Evolutionary conservation across 2,329 filamentous ascomycete species (phyloP), one percentile per base, ranked within the genome.

Genomic region (Penicillium sp.): DNA sequence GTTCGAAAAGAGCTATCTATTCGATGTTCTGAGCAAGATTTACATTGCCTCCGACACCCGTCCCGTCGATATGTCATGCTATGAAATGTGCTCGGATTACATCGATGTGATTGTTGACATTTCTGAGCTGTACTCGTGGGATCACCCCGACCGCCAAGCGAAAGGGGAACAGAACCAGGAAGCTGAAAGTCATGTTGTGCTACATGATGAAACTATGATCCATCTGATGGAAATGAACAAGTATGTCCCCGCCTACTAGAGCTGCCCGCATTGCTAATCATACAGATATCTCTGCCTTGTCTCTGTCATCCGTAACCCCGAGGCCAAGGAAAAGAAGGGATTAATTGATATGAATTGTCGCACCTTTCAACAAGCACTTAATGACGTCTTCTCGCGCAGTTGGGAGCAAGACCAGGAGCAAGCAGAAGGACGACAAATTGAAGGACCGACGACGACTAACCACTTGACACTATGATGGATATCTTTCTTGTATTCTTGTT

Each of bases 61-160:
- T 45, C 94, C 94, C 0, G 92, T 94, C 35, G 94, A 98, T 73
- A 95, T 97, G 85, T 91, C 91, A 47, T 94, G 91, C 75, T 99
- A 99, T 77, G 95, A 98, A 80, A 96, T 98, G 73, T 99, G 95
- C 81, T 96, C 92, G 54, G 95, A 99, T 75, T 98, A 97, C 75
- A 97, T 99, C 69, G 95, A 99, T 76, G 93, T 98, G 64, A 96
- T 99, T 65, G 94, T 98, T 62, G 95, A 99, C 75, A 91, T 98
- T 58, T 95, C 92, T 30, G 94, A 98, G 74, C 90, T 99, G 45
- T 99, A 97, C 74, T 94, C 93, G 50, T 98, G 85, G 85, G 83
- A 85, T 66, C 78, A 85, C 38, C 76, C 72, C 54, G 73, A 72
- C 57, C 78, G 76, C 60, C 76, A 76, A 55, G 69, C 76, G 4